These are phyloP conservation scores for Phaeophleospora eucalypticola DNA, from an alignment of 2,329 filamentous ascomycete genomes.

Conservation along the genomic window DNA sequence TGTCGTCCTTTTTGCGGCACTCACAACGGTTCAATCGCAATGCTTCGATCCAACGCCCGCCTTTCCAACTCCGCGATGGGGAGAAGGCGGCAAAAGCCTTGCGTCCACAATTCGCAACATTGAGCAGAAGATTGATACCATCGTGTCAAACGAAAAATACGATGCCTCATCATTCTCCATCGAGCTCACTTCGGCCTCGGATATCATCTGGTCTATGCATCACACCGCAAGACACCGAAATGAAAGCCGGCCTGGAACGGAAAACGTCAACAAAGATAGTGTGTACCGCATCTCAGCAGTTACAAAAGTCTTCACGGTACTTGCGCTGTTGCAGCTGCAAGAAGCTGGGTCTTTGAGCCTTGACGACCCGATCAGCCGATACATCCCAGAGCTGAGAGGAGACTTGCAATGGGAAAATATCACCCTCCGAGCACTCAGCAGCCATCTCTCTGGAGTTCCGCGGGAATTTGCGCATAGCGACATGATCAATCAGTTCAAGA, in stretches of 20 bases:
- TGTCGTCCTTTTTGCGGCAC: too few relatives aligned
- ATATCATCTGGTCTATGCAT: conserved; percentile 34
- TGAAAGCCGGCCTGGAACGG: conserved; percentile 31
- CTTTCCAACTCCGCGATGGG: conserved; percentile 34
- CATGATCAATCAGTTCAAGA: conserved; percentile 1
- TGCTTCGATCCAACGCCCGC: conserved; percentile 38
- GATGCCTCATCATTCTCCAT: conserved; percentile 34
- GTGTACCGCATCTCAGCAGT: conserved; percentile 36
- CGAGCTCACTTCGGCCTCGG: conserved; percentile 34
- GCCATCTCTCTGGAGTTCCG: conserved; percentile 39
- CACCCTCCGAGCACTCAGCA: conserved; percentile 38
- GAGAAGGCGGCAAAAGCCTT: conserved; percentile 19
- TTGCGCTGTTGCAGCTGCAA: conserved; percentile 52
- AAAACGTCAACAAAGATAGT: conserved; percentile 34
- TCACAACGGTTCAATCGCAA: too few relatives aligned
- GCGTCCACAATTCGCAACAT: conserved; percentile 27
- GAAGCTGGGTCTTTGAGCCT: conserved; percentile 47
- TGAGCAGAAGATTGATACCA: conserved; percentile 21
- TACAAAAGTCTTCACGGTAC: conserved; percentile 46
- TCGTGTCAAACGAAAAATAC: conserved; percentile 25
- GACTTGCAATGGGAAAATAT: conserved; percentile 37
- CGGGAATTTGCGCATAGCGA: conserved; percentile 32
- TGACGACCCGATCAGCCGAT: conserved; percentile 39
- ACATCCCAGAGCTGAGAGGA: conserved; percentile 45
- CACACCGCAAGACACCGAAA: conserved; percentile 35